Evolutionary conservation across 495 filamentous ascomycete genomes (phyloP).

Genomic region (Podospora australis): DNA sequence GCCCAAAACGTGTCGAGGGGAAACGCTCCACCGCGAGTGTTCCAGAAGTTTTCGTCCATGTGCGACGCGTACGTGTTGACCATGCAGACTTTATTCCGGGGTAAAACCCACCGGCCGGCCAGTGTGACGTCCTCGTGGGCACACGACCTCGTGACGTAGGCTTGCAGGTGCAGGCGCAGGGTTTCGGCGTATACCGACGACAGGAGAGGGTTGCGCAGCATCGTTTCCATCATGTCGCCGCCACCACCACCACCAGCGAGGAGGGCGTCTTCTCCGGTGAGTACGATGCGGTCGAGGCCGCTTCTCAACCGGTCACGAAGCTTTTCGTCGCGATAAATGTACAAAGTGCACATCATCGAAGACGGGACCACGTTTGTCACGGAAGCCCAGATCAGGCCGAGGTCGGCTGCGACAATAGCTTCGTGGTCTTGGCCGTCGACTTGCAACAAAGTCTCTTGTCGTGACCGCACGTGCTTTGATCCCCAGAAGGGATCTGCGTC

Average conservation of each 20-base stretch:
- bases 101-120: constrained; percentile 15
- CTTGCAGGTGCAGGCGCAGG: constrained; percentile 21
- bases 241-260: constrained; percentile 9
- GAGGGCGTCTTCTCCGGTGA: constrained; percentile 1
- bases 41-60: constrained; percentile 25
- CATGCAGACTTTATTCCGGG: constrained; percentile 10
- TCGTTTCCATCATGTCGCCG: too few species aligned
- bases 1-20: constrained; percentile 26
- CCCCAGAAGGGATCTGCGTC: constrained; percentile 12
- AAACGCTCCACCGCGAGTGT: constrained; percentile 14
- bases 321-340: constrained; percentile 10
- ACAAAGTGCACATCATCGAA: not conserved
- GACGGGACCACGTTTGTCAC: constrained; percentile 12
- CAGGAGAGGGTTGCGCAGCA: constrained; percentile 21
- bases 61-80: constrained; percentile 11
- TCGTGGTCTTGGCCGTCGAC: constrained; percentile 12
- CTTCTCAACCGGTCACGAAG: constrained; percentile 10
- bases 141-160: constrained; percentile 14
- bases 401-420: constrained; percentile 6
- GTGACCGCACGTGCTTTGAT: constrained; percentile 1
- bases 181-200: constrained; percentile 27
- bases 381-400: constrained; percentile 18
- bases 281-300: not conserved
- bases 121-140: constrained; percentile 9
- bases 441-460: constrained; percentile 1